These are phyloP conservation scores for Quercus phellos DNA, from an alignment of 331 rosid genomes.

Conservation along the genomic window DNA sequence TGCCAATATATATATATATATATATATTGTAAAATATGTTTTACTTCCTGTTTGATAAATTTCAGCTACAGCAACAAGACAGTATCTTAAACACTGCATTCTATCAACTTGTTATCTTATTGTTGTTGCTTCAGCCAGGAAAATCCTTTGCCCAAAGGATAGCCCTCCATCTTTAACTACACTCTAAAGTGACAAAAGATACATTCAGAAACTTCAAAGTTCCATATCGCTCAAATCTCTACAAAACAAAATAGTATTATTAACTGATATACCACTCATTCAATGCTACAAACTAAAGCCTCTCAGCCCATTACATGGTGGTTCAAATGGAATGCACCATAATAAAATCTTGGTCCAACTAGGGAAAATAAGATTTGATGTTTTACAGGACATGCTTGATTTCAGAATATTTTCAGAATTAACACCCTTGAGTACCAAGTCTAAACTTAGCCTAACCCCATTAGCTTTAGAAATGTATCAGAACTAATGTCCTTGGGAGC, in stretches of 20 bases:
- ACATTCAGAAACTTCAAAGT: background rate
- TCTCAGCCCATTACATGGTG: background rate
- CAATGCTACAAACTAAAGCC: background rate
- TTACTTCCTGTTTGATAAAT: background rate
- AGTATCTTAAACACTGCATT: background rate
- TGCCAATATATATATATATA: no score
- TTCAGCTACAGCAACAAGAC: background rate
- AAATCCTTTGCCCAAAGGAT: background rate
- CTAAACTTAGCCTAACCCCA: background rate
- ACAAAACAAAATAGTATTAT: background rate
- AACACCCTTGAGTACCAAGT: background rate
- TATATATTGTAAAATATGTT: background rate
- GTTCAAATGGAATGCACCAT: background rate
- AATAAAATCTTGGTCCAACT: background rate
- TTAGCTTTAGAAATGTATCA: background rate
- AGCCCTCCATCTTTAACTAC: background rate
- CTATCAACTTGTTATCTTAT: background rate
- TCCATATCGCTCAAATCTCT: background rate
- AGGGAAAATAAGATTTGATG: background rate
- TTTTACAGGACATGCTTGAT: background rate
- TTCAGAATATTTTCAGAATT: background rate
- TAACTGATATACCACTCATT: background rate
- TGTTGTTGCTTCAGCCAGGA: background rate
- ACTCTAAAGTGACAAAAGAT: background rate
- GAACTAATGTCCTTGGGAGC: background rate